Conservation (phyloP, 2,329 filamentous ascomycete species). For the Raffaelea albimanens region DNA sequence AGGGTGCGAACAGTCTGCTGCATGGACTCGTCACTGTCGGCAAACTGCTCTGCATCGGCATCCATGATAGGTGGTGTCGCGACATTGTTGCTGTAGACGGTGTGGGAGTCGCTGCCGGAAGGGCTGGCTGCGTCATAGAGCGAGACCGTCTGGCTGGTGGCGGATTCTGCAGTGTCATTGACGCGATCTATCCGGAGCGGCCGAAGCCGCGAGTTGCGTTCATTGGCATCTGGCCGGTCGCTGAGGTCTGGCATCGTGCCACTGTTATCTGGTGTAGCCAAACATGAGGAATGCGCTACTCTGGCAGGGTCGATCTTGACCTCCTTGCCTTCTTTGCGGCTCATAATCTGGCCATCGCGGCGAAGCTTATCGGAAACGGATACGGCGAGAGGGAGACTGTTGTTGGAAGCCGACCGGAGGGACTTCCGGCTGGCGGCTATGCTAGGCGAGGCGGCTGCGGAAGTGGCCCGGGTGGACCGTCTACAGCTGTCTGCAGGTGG, state of each 20-base stretch:
- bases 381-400: slow-evolving; percentile 16
- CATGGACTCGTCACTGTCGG: slow-evolving; percentile 39
- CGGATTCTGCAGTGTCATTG: slow-evolving; percentile 35
- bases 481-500: slow-evolving; percentile 19
- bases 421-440: slow-evolving; percentile 20
- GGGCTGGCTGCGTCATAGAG: slow-evolving; percentile 42
- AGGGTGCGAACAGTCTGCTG: slow-evolving; percentile 35
- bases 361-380: slow-evolving; percentile 29
- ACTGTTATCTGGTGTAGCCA: slow-evolving; percentile 51
- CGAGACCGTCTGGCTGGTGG: slow-evolving; percentile 25
- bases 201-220: slow-evolving; percentile 29
- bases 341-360: slow-evolving; percentile 18
- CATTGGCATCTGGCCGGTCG: slow-evolving; percentile 11
- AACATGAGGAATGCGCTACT: slow-evolving; percentile 24
- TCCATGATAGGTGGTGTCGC: slow-evolving; percentile 71
- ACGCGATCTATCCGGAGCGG: slow-evolving; percentile 30
- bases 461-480: slow-evolving; percentile 22
- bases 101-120: slow-evolving; percentile 44
- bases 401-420: slow-evolving; percentile 20
- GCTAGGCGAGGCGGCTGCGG: slow-evolving; percentile 24
- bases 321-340: neutral
- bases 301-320: neutral
- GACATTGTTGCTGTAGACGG: slow-evolving; percentile 52
- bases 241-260: slow-evolving; percentile 25
- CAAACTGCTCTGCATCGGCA: slow-evolving; percentile 55